Conservation (phyloP, 192 early-diverging fungal species). For the Endogone sp. region DNA sequence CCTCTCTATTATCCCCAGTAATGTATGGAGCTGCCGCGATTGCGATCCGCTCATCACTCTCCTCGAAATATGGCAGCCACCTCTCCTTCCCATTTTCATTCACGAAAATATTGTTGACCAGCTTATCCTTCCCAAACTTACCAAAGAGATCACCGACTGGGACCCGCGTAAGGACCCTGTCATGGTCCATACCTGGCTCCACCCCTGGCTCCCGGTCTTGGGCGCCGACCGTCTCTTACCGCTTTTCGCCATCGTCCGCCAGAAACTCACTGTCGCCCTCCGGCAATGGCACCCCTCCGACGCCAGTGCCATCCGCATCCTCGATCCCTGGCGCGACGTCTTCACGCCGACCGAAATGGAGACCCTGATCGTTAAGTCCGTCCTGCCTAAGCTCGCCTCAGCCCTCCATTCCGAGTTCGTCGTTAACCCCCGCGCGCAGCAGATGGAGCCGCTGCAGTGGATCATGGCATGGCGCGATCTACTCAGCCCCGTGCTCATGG, state of each 20-base stretch:
- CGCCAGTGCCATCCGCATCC: constrained; percentile 36
- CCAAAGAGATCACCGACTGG: constrained; percentile 58
- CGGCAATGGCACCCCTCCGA: constrained; percentile 66
- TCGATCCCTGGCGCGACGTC: constrained; percentile 66
- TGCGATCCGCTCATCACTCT: constrained; percentile 66
- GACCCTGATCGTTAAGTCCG: constrained; percentile 47
- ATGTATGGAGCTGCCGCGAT: constrained; percentile 63
- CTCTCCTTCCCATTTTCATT: constrained; percentile 68
- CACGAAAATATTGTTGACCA: constrained; percentile 73
- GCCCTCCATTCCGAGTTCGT: constrained; percentile 56
- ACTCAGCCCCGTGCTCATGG: constrained; percentile 45
- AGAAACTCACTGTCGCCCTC: constrained; percentile 53
- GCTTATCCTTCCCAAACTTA: constrained; percentile 76
- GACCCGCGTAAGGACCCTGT: constrained; percentile 46
- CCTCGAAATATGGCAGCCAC: constrained; percentile 65
- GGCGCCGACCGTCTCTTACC: constrained; percentile 41
- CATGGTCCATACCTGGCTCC: constrained; percentile 74
- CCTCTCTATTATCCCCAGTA: constrained; percentile 35
- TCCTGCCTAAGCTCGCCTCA: constrained; percentile 70
- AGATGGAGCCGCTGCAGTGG: constrained; percentile 58
- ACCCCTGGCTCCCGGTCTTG: constrained; percentile 75
- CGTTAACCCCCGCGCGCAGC: constrained; percentile 71
- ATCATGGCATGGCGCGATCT: constrained; percentile 62
- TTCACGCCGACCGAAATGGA: constrained; percentile 50
- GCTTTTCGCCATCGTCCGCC: constrained; percentile 52